Evolutionary conservation across 257 asterid genomes (phyloP), one percentile per base, ranked within the genome.

Genomic region (Voacanga thouarsii): DNA sequence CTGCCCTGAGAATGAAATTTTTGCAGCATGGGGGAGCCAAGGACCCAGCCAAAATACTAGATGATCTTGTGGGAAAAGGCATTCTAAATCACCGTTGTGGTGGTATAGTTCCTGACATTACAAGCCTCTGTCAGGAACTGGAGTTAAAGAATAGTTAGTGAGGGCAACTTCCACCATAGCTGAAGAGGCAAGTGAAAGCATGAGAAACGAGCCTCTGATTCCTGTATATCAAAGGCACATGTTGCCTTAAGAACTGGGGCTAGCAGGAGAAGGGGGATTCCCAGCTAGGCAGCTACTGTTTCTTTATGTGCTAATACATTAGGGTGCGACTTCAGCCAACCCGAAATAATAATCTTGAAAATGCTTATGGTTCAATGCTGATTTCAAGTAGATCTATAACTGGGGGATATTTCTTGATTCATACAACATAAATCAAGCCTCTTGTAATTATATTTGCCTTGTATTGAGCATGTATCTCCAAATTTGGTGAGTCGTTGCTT

Each of bases 1-100:
- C 92, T 76, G 93, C 92, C 80, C 87, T 95, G 10, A 88, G 98
- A 81, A 83, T 71, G 30, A 89, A 91, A 82, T 86, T 95, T 78
- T 84, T 95, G 86, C 94, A 85, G 81, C 94, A 89, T 47, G 99
- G 99, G 76, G 98, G 99, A 81, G 98, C 99, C 79, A 93, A 90
- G 86, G 98, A 93, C 76, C 91, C 99, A 23, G 88, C 86, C 70
- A 50, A 75, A 75, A 87, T 95, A 83, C 84, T 95, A 84, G 82
- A 83, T 23, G 97, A 95, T 82, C 96, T 95, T 2, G 96, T 81
- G 11, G 97, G 96, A 43, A 72, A 84, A 71, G 79, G 88, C 67
- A 88, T 81, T 3, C 44, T 80, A 75, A 85, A 85, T 79, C 82
- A 77, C 50, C 83, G 74, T 8, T 78, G 79, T 66, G 94, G 92